Evolutionary conservation across 1,284 basidiomycete species (phyloP), one percentile per base, ranked within the genome.

Genomic region (Xanthoconium separans): DNA sequence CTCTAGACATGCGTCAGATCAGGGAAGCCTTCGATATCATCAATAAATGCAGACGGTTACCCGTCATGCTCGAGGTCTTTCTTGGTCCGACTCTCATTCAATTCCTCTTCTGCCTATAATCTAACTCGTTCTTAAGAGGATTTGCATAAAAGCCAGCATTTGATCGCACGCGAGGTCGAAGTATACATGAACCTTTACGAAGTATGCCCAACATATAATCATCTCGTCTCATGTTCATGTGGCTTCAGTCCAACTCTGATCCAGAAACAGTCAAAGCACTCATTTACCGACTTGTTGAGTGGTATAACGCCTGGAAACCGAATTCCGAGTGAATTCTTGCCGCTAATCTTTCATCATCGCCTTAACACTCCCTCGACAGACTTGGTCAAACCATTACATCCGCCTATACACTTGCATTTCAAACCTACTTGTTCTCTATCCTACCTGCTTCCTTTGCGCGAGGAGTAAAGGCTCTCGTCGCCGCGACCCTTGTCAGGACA

Each of bases 261-360:
- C 72, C 79, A 1, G 68, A 74, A 45, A 64, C 78, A 30, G 76
- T 89, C 15, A 75, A 74, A 9, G 69, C 71, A 41, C 77, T 89
- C 33, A 72, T 89, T 1, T 75, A 75, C 56, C 75, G 83, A 39
- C 66, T 88, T 10, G 71, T 81, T 18, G 78, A 83, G 31, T 89
- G 87, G 88, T 86, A 83, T 63, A 77, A 75, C 33, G 77, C 80
- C 16, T 89, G 87, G 86, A 73, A 76, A 27, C 86, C 86, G 2
- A 70, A 73, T 50, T 63, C 77, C 65, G 86, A 87, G 79, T 80
- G 69, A 70, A 72, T 72, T 27, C 16, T 13, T 36, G 4, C 27
- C 41, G 22, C 41, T 20, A 24, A 16, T 41, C 39, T 34, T 18
- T 42, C 50, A 53, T 47, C 48, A 44, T 36, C 53, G 47, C 44